Conservation (phyloP, 1,139 yeast species). For the Suhomyces wounanorum region DNA sequence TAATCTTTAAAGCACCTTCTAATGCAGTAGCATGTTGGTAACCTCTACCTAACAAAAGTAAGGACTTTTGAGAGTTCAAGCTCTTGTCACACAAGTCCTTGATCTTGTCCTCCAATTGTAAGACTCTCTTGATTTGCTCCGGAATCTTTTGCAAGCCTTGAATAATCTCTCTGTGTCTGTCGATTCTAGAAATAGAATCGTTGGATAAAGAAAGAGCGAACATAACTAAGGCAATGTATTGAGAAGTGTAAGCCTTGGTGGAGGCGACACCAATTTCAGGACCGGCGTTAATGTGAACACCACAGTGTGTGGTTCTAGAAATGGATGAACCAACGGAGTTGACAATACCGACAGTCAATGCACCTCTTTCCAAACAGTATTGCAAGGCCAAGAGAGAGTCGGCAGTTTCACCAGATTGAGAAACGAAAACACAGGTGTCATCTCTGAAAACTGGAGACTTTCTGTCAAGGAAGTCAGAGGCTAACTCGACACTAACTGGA, state of each 20-base stretch:
- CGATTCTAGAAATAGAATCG: constrained; percentile 75
- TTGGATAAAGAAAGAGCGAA: constrained; percentile 91
- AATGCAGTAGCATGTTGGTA: constrained; percentile 96
- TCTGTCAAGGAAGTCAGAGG: constrained; percentile 96
- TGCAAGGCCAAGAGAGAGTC: constrained; percentile 96
- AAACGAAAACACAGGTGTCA: constrained; percentile 95
- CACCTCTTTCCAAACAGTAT: constrained; percentile 96
- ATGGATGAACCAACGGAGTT: constrained; percentile 92
- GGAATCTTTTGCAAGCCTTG: constrained; percentile 85
- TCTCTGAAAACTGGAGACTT: constrained; percentile 96
- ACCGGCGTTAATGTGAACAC: constrained; percentile 99
- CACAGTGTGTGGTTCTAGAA: constrained; percentile 96
- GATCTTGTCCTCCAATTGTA: constrained; percentile 71
- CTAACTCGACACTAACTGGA: constrained; percentile 94
- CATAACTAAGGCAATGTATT: constrained; percentile 96
- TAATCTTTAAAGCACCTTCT: constrained; percentile 97
- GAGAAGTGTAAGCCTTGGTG: constrained; percentile 99
- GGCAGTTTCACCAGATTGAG: constrained; percentile 99
- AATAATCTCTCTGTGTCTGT: constrained; percentile 83
- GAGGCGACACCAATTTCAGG: constrained; percentile 99
- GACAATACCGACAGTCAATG: constrained; percentile 95
- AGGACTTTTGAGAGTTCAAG: constrained; percentile 79
- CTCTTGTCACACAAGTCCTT: constrained; percentile 72
- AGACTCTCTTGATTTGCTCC: constrained; percentile 76
- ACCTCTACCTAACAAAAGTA: constrained; percentile 93